Evolutionary conservation across 805 yeast genomes (phyloP), one percentile per base, ranked within the genome.

Genomic region (Wickerhamomyces chaumierensis): DNA sequence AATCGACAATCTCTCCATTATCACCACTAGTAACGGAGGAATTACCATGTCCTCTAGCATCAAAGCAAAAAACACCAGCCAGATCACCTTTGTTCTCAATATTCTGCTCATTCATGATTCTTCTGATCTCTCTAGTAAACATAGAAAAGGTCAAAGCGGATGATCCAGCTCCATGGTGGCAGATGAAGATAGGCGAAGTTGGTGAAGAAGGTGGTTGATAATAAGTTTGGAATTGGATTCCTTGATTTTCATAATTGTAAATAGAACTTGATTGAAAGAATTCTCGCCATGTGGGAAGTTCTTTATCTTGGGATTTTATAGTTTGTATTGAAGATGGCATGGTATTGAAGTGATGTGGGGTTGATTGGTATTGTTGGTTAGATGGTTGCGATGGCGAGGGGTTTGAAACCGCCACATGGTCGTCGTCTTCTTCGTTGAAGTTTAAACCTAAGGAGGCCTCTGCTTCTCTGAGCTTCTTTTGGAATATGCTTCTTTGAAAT

Each of bases 121-220:
- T 7, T 7, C 29, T 7, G 12, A 25, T 45, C 9, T 53, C 51
- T 35, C 50, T 56, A 1, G 72, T 58, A 18, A 85, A 49, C 19
- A 63, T 54, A 1, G 84, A 82, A 62, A 83, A 92, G 1, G 96
- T 69, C 60, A 84, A 62, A 0, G 81, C 86, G 2, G 84, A 73
- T 1, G 96, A 87, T 0, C 97, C 98, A 1, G 96, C 96, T 2
- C 99, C 99, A 57, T 92, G 99, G 46, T 85, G 92, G 47, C 78
- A 76, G 2, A 92, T 61, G 48, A 83, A 76, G 1, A 86, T 49
- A 0, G 94, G 86, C 0, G 65, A 53, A 0, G 52, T 49, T 1
- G 49, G 43, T 0, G 48, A 39, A 7, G 48, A 42, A 0, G 94
- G 88, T 1, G 73, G 64, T 8, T 63, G 62, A 47, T 66, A 82